phyloP scores from a whole-genome alignment of 805 yeast species.

The Sungouiozyma ichnusensis region DNA sequence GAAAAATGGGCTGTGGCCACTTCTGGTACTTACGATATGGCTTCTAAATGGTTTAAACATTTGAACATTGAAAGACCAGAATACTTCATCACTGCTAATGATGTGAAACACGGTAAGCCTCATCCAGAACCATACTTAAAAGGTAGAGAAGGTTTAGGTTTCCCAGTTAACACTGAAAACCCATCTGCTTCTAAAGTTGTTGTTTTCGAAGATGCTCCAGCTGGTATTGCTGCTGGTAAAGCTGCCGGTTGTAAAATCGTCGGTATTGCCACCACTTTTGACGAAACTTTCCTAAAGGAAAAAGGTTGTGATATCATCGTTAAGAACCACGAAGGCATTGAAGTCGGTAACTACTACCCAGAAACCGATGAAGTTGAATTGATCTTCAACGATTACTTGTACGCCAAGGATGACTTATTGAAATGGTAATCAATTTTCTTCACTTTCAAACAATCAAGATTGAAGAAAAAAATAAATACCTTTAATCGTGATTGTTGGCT shows the following conservation, averaged over 20 bases:
- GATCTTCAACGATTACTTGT: slow-evolving; percentile 30
- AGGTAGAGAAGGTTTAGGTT: slow-evolving; percentile 37
- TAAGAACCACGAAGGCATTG: slow-evolving; percentile 54
- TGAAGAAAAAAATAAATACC: too few relatives aligned
- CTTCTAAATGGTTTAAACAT: slow-evolving; percentile 68
- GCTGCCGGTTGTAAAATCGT: slow-evolving; percentile 75
- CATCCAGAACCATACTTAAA: slow-evolving; percentile 71
- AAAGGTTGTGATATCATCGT: slow-evolving; percentile 80
- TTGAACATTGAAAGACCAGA: slow-evolving; percentile 54
- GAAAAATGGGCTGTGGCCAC: slow-evolving; percentile 82
- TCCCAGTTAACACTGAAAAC: slow-evolving; percentile 27
- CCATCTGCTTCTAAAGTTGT: slow-evolving; percentile 37
- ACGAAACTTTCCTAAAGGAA: slow-evolving; percentile 52
- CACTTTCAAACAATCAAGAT: too few relatives aligned
- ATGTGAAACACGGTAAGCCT: slow-evolving; percentile 73
- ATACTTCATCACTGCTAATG: slow-evolving; percentile 72
- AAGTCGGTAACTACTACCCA: slow-evolving; percentile 43
- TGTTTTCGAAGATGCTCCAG: slow-evolving; percentile 84
- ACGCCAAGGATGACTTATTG: slow-evolving; percentile 29
- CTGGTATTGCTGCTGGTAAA: slow-evolving; percentile 75
- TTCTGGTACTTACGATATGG: slow-evolving; percentile 69
- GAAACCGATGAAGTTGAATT: slow-evolving; percentile 32
- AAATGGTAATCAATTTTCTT: too few relatives aligned
- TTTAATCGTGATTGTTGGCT: too few relatives aligned
- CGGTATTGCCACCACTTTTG: slow-evolving; percentile 76